Base-by-base conservation (phyloP, 495 filamentous ascomycete species). In the Trichoderma erinaceum region DNA sequence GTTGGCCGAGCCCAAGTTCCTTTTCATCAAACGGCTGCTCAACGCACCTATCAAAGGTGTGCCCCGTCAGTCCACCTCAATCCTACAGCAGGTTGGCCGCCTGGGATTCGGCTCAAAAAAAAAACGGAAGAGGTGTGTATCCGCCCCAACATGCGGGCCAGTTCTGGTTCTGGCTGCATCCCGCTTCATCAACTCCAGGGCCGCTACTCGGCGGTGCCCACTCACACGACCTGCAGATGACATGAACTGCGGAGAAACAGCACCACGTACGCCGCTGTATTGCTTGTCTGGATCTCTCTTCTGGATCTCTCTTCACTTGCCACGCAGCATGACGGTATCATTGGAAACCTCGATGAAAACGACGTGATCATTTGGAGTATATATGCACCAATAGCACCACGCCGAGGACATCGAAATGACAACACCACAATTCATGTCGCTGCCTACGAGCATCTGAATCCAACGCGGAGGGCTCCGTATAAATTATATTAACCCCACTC, bases 181-280 rank as follows among this genome's bases (percentile, higher is more conserved):
- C 23, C 56, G 56, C 56, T 61, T 61, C 56, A 61, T 61, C 23
- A 61, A 61, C 56, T 25, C 56, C 56, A 61, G 56, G 56, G 23
- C 25, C 23, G 10, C 23, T 13, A 32, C 56, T 32, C 27, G 27
- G 11, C 12, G 21, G 56, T 32, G 52, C 15, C 56, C 56, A 32
- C 56, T 18, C 56, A 61, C 56, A 13, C 56, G n/a, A 29, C 56
- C 56, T 32, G 56, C 56, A 61, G 23, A 61, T 61, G 56, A 61
- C 56, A 29, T 61, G 56, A 27, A 32, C 56, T 61, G 56, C 56
- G 56, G 56, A 61, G 56, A 61, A 12, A 11, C 23, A 27, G 27
- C 8, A 32, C 0, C 2, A 52, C 18, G 1, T n/a, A n/a, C 5
- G 48, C 18, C 35, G 35, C 2, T 10, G 35, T 38, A 38, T 38